Evolutionary conservation across 139 green algal species (phyloP), one percentile per base, ranked within the genome.

Genomic region (Micromonas pusilla): DNA sequence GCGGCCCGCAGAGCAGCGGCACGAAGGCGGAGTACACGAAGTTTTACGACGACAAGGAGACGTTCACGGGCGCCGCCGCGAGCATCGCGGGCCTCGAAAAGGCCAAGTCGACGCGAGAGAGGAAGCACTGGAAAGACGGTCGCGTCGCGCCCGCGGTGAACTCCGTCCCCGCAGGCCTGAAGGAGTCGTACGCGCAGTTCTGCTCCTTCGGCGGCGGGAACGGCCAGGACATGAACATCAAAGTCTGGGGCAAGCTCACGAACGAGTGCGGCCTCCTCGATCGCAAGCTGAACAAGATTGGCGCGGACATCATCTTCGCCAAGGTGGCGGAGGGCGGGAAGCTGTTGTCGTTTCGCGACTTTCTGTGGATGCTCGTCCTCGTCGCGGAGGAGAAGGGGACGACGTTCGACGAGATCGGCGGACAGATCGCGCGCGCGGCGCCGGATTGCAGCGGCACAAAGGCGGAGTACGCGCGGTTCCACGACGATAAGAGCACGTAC

Each of bases 271-370:
- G 86, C 9, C 76, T 93, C 37, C 70, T 92, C 30, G 87, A 79
- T 53, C 60, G 45, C 32, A 45, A 65, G n/a, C 77, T 89, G 30
- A 88, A 26, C 71, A 67, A 38, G 52, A 89, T 82, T 1, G 28
- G 79, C 3, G 85, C 84, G 1, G 89, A 93, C 70, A 83, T 93
- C 31, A 77, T 86, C 38, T 93, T 90, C 79, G 60, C 82, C 78
- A 89, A 88, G 33, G 89, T 70, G 45, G 45, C 45, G 45, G 45
- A 57, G 45, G 45, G 45, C 9, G 9, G 45, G 45, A 57, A 57
- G 45, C 45, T 57, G 45, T 16, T 57, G 45, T 9, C 9, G 45
- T 57, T 57, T 57, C 9, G 16, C 9, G 45, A 57, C 16, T 57
- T 57, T 16, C 45, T 57, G 9, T 57, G 45, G 45, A 57, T 57